These are phyloP conservation scores for Trametes gibbosa DNA, from an alignment of 768 basidiomycete species.

Conservation along the genomic window DNA sequence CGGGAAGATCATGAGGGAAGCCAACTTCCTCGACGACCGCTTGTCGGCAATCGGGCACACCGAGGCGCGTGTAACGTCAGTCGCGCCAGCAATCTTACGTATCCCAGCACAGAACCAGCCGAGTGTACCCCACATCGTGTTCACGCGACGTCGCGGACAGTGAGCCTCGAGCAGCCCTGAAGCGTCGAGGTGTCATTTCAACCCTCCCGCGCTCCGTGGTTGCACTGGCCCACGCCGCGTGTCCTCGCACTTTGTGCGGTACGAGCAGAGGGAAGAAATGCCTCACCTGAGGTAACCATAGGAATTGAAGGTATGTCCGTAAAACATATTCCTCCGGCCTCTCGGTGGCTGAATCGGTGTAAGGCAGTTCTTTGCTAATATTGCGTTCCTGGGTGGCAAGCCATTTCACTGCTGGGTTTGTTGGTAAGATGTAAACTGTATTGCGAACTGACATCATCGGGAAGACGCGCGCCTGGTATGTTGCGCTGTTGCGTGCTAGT, in stretches of 20 bases:
- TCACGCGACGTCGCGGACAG: background rate
- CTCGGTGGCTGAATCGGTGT: conserved; percentile 39
- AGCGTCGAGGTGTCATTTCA: background rate
- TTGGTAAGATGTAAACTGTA: conserved; percentile 13
- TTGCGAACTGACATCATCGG: conserved; percentile 4
- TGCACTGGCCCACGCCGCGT: background rate
- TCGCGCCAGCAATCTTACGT: background rate
- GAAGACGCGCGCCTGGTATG: background rate
- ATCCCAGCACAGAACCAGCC: background rate
- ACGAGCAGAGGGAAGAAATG: conserved; percentile 10
- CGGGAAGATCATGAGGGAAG: background rate
- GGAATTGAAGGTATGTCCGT: conserved; percentile 69
- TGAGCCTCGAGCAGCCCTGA: conserved; percentile 8
- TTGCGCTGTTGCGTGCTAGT: background rate
- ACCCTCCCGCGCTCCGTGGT: conserved; percentile 6
- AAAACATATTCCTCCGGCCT: conserved; percentile 55
- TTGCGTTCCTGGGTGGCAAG: conserved; percentile 56
- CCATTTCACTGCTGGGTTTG: conserved; percentile 42
- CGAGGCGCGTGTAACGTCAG: background rate
- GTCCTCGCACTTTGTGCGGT: background rate
- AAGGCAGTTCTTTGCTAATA: conserved; percentile 55
- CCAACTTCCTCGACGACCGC: background rate
- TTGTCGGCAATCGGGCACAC: background rate
- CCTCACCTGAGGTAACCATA: conserved; percentile 74
- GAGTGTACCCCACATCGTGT: conserved; percentile 11